Conservation (phyloP, 1,284 basidiomycete species). For the Ustilago xerochloae region DNA sequence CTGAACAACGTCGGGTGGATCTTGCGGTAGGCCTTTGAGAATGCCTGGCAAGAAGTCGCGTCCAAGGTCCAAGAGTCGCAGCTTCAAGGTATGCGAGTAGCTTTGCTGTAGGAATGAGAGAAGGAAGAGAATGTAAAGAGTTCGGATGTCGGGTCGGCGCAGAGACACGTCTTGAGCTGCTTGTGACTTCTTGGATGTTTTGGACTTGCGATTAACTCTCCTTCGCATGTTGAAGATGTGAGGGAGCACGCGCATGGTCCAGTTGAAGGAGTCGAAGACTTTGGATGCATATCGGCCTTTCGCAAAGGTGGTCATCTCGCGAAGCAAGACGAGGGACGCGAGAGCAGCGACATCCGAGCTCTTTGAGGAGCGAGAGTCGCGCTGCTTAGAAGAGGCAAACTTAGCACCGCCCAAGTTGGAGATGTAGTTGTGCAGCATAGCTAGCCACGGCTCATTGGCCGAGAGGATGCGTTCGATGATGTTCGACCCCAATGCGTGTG, state of each 20-base stretch:
- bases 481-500: constrained; percentile 53
- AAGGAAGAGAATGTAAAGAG: constrained; percentile 62
- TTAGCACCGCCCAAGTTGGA: constrained; percentile 35
- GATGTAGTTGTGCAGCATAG: constrained; percentile 51
- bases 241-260: constrained; percentile 53
- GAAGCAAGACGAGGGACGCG: constrained; percentile 50
- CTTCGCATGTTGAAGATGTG: constrained; percentile 56
- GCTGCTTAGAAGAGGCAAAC: constrained; percentile 21
- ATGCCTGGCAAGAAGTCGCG: constrained; percentile 48
- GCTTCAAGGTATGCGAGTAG: constrained; percentile 45
- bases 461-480: constrained; percentile 53
- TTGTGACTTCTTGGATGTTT: constrained; percentile 31
- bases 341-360: constrained; percentile 45
- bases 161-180: constrained; percentile 44
- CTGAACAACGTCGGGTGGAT: constrained; percentile 57
- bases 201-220: constrained; percentile 26
- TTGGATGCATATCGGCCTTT: constrained; percentile 47
- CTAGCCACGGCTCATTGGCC: constrained; percentile 47
- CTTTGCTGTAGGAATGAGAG: constrained; percentile 57
- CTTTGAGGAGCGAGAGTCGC: constrained; percentile 22
- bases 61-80: constrained; percentile 50
- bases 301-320: constrained; percentile 52
- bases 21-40: constrained; percentile 51
- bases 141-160: constrained; percentile 58
- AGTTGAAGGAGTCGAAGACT: constrained; percentile 62